These are phyloP conservation scores for Candolleomyces efflorescens DNA, from an alignment of 768 basidiomycete genomes.

Conservation along the genomic window DNA sequence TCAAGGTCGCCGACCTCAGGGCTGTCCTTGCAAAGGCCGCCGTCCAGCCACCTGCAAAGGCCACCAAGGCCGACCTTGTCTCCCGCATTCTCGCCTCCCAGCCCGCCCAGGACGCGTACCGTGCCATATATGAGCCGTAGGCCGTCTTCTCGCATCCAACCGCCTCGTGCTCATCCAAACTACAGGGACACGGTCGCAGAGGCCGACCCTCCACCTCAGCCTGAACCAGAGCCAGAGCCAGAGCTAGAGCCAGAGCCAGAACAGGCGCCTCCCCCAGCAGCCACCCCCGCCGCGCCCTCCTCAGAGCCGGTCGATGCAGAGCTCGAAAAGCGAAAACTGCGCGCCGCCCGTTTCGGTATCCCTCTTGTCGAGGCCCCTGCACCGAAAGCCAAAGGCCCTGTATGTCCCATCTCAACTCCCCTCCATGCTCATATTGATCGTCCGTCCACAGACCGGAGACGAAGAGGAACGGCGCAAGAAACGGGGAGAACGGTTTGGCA, in stretches of 20 bases:
- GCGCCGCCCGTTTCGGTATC: slow-evolving; percentile 72
- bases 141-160: slow-evolving; percentile 13
- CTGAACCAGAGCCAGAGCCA: slow-evolving; percentile 10
- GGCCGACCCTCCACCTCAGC: too few species aligned
- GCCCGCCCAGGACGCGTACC: slow-evolving; percentile 48
- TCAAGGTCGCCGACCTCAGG: slow-evolving; percentile 71
- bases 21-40: slow-evolving; percentile 53
- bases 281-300: slow-evolving; percentile 2
- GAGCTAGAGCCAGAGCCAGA: slow-evolving; percentile 5
- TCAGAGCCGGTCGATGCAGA: slow-evolving; percentile 39
- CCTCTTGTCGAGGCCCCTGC: slow-evolving; percentile 43
- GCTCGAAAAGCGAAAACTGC: slow-evolving; percentile 50
- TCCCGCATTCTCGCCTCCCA: slow-evolving; percentile 52
- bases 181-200: slow-evolving; percentile 5
- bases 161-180: neutral
- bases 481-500: slow-evolving; percentile 57
- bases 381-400: slow-evolving; percentile 16
- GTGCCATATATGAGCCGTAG: slow-evolving; percentile 31
- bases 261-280: slow-evolving; percentile 10
- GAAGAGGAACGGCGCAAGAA: slow-evolving; percentile 45
- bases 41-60: slow-evolving; percentile 46
- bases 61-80: slow-evolving; percentile 67
- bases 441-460: slow-evolving; percentile 24
- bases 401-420: neutral
- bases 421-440: neutral